Base-by-base conservation (phyloP, 305 asterid species). In the Rubia peregrina region DNA sequence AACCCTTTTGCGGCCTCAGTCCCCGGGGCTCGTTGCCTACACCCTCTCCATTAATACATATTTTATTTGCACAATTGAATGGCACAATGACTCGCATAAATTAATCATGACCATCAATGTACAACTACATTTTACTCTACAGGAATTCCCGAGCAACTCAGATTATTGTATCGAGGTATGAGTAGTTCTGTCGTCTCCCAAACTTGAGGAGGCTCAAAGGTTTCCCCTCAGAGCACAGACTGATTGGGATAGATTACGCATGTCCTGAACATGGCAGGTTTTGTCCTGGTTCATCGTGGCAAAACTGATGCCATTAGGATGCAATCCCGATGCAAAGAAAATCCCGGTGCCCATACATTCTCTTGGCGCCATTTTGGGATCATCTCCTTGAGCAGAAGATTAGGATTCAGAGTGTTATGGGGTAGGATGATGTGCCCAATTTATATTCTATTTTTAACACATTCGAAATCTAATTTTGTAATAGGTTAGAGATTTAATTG, bases 211-310 rank as follows among this genome's bases (percentile, higher is more conserved):
- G 68, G 97, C 92, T 70, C 95, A 89, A 8, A 89, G 76, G 78
- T 88, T 86, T 44, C 93, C 95, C 77, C 84, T 87, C 79, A 91
- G 73, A 68, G 83, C 78, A 26, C 79, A 21, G 22, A 85, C 77
- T 0, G 91, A 85, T 56, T 78, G 76, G 55, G 95, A 85, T 14
- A 83, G 83, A 74, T 87, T 83, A n/a, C 91, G 79, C 17, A 85
- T 60, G 71, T 91, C 93, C 97, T 93, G 88, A 63, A 91, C 53
- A 68, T 90, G 80, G 72, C 90, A 85, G 21, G 88, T 85, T 71
- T 85, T 91, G 76, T 91, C 97, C 74, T 91, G 85, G 83, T 89
- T 91, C 57, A 96, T 90, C 4, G 95, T 91, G 14, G 96, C 90
- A 68, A 91, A 89, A n/a, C 85, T 86, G 24, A 81, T 2, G 74